Evolutionary conservation across 306 rosid genomes (phyloP), one percentile per base, ranked within the genome.

Genomic region (Ceratonia siliqua): DNA sequence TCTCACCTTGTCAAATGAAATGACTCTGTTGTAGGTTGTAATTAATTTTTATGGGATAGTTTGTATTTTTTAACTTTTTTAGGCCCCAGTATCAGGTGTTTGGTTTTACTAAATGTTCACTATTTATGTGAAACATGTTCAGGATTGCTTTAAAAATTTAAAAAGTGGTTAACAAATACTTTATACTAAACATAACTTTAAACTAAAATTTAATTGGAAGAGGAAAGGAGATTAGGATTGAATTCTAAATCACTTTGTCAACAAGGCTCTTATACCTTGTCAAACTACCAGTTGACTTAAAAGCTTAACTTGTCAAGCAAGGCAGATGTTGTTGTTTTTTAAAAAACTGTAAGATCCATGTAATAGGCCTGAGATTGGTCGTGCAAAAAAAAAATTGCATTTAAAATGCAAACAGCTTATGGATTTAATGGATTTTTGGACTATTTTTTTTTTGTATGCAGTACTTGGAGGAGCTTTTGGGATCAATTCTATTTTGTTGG

Each of bases 391-490:
- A 9, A 64, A 41, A 49, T 58, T 7, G 21, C 55, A 38, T 58
- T 59, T 22, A 28, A 30, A 55, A 18, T 28, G 57, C 46, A 30
- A 36, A 41, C 50, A 41, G 35, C 64, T 68, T 57, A 17, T 70
- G 73, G 54, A 13, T 49, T 71, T 24, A 43, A 86, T 54, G 25
- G 22, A 73, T 54, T 61, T 38, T 58, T 35, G 65, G 46, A 73
- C 38, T 50, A 17, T 42, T 5, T 69, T 6, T 78, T 67, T 79
- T 67, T 72, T 74, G n/a, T 38, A 70, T 88, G 88, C 91, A 94
- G 98, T 94, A 94, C 83, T 54, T 94, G 88, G 98, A 91, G 82
- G 88, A 94, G 77, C 88, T 87, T 42, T 76, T 94, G 67, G 98
- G 97, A 76, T 66, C 97, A 48, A 77, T 94, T 84, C 82, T 94